Evolutionary conservation across 352 stramenopile genomes (phyloP).

Genomic region (Globisporangium splendens): DNA sequence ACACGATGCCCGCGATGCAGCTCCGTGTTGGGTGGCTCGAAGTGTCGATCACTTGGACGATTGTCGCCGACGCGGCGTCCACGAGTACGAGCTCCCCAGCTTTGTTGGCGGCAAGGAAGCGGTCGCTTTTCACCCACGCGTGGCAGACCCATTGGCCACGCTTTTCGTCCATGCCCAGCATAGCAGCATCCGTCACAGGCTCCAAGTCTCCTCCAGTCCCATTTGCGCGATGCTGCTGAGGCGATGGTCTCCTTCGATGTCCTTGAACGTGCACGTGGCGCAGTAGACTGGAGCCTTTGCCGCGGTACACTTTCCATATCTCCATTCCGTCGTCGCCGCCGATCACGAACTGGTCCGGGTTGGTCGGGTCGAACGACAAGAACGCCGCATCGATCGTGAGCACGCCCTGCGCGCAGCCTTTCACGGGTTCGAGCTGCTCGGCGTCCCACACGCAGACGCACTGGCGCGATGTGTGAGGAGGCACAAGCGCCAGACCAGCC

Average conservation of each 20-base stretch:
- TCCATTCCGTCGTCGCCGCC: constrained; percentile 59
- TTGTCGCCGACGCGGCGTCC: constrained; percentile 24
- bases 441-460: constrained; percentile 64
- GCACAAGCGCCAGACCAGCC: not conserved
- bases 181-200: constrained; percentile 5
- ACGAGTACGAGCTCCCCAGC: constrained; percentile 55
- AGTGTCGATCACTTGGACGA: constrained; percentile 29
- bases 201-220: not conserved
- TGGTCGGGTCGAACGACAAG: constrained; percentile 68
- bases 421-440: constrained; percentile 42
- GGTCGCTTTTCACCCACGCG: constrained; percentile 47
- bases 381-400: constrained; percentile 35
- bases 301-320: constrained; percentile 65
- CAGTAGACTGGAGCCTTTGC: constrained; percentile 24
- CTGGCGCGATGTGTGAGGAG: constrained; percentile 7
- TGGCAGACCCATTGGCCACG: constrained; percentile 48
- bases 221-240: not conserved
- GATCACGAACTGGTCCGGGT: constrained; percentile 55
- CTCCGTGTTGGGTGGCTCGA: constrained; percentile 32
- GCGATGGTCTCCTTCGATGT: not conserved
- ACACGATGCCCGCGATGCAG: constrained; percentile 44
- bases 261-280: constrained; percentile 20
- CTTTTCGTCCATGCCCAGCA: constrained; percentile 46
- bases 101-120: constrained; percentile 45
- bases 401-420: constrained; percentile 31